Base-by-base conservation (phyloP, 2,329 filamentous ascomycete genomes). In the Arthroderma uncinatum region DNA sequence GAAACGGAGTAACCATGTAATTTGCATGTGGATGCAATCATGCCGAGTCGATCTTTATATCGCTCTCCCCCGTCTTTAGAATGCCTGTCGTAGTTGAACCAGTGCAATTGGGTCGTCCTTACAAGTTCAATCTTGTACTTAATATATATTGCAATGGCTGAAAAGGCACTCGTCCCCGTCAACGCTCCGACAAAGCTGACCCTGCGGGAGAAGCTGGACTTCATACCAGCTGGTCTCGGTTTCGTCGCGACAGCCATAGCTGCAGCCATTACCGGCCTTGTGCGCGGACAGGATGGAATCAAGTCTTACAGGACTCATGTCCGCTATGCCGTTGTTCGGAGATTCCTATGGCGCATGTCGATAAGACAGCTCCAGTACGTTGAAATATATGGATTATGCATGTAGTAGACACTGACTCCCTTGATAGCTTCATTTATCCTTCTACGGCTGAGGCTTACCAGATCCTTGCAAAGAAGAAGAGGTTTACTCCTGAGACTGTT, bases 221-320 rank as follows among this genome's bases (percentile, higher is more conserved):
- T 71, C 10, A 54, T 67, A 14, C 63, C 68, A 4, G 63, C 60
- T 14, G 57, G 63, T 4, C 53, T 72, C 0, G 64, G 64, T 2
- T 34, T 71, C 10, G 36, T 67, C 3, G 63, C 62, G 12, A 62
- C 63, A 4, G 58, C 60, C 4, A 54, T 72, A 4, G 68, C 67
- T 56, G 65, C 62, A 16, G 65, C 70, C 21, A 59, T 72, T 28
- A 68, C 70, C 4, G 71, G 69, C 12, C 57, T 69, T 0, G 74
- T 75, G 56, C 71, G 73, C 14, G 71, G 72, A 4, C 62, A 68
- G 16, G 63, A 58, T 30, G 72, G 71, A 37, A 66, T 72, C 16
- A 68, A 63, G 53, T 62, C 63, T 4, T 74, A 71, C 55, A 60
- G 58, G 16, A 64, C 69, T 39, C 71, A 75, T 66, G 53, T 76